Conservation (phyloP, 768 basidiomycete genomes). For the Sarcodon sp. region DNA sequence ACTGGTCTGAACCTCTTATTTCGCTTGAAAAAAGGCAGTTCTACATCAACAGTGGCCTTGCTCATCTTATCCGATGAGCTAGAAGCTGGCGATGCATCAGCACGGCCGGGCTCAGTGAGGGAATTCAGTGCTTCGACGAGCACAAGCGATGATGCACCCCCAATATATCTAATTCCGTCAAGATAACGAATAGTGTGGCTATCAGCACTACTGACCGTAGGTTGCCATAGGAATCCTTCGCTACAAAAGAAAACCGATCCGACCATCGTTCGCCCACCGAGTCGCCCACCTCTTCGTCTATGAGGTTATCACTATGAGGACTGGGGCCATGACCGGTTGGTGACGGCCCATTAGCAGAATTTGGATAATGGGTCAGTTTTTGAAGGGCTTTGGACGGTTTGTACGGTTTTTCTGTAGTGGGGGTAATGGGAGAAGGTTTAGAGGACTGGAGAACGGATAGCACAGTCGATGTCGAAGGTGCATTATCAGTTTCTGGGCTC, state of each 20-base stretch:
- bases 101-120: not conserved
- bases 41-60: not conserved
- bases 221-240: conserved; percentile 10
- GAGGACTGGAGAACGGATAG: not conserved
- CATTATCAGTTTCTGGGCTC: not conserved
- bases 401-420: not conserved
- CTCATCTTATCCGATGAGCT: not conserved
- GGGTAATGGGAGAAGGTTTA: not conserved
- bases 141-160: not conserved
- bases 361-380: not conserved
- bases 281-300: not conserved
- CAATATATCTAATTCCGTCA: not conserved
- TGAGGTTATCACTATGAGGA: not conserved
- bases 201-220: conserved; percentile 5
- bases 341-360: not conserved
- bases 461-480: not conserved
- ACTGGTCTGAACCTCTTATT: not conserved
- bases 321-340: not conserved
- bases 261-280: conserved; percentile 8
- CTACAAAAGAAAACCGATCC: conserved; percentile 8
- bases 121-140: not conserved
- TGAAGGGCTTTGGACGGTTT: not conserved
- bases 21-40: not conserved
- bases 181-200: not conserved
- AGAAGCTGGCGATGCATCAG: not conserved